Conservation (phyloP, 169 alveolate genomes). For the Theileria parva region DNA sequence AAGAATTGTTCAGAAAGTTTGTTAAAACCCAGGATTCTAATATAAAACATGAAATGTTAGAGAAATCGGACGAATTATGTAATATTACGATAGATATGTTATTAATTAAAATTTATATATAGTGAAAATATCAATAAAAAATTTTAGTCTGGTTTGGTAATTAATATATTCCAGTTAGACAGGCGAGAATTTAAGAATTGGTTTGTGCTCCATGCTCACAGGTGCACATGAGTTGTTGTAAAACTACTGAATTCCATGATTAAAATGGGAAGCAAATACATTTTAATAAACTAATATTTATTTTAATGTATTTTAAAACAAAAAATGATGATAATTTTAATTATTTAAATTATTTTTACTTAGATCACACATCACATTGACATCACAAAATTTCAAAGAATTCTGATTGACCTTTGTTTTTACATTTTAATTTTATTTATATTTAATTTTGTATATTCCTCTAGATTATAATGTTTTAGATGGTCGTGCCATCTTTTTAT, state of each 20-base stretch:
- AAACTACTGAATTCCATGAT: neutral
- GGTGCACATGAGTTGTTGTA: conserved; percentile 10
- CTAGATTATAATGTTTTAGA: too few relatives aligned
- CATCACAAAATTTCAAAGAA: neutral
- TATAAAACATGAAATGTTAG: neutral
- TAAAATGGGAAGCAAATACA: neutral
- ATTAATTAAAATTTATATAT: neutral
- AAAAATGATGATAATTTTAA: too few relatives aligned
- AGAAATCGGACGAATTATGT: neutral
- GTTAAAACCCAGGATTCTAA: neutral
- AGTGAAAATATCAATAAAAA: neutral
- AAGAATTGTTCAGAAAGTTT: neutral
- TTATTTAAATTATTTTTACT: too few relatives aligned
- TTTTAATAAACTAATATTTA: neutral
- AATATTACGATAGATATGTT: neutral
- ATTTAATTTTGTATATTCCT: neutral
- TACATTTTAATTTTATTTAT: too few relatives aligned
- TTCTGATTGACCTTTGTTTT: neutral
- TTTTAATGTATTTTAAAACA: neutral
- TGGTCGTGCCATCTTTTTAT: neutral
- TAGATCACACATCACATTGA: neutral
- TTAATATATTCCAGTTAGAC: neutral
- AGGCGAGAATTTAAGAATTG: neutral
- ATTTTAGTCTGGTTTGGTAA: neutral
- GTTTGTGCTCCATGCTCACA: conserved; percentile 1